A percentile compares a stretch with the other conserved stretches of the same genome.
phyloP scores from a whole-genome alignment of 2,329 filamentous ascomycete species.

The Pezicula neosporulosa region DNA sequence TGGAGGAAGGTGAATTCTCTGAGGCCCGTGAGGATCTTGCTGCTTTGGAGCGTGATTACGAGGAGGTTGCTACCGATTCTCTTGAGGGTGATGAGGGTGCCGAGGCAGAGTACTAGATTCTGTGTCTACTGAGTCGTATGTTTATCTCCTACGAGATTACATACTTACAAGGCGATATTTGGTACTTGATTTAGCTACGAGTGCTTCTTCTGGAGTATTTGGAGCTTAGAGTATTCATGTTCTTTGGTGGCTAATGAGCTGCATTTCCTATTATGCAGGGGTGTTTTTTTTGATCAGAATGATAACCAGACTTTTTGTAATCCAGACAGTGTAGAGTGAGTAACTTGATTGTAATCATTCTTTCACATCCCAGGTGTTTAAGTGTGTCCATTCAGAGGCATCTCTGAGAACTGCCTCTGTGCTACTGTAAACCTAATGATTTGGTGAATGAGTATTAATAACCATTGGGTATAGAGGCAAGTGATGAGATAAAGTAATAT shows the following conservation, averaged over 20 bases:
- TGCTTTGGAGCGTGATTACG: slow-evolving; percentile 96
- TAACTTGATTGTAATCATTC: too few species aligned
- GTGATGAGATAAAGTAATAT: too few species aligned
- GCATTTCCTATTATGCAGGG: slow-evolving; percentile 19
- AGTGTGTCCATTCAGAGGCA: too few species aligned
- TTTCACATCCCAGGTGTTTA: too few species aligned
- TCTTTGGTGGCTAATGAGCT: slow-evolving; percentile 16
- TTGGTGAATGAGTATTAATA: too few species aligned
- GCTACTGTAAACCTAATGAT: too few species aligned
- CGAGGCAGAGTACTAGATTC: slow-evolving; percentile 62
- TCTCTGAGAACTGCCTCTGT: too few species aligned
- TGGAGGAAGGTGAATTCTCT: slow-evolving; percentile 99
- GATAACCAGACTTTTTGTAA: slow-evolving; percentile 27
- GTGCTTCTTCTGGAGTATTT: slow-evolving; percentile 22
- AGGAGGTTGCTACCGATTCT: slow-evolving; percentile 95
- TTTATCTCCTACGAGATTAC: slow-evolving; percentile 24
- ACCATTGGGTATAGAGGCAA: too few species aligned
- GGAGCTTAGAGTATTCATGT: slow-evolving; percentile 20
- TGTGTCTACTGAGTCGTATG: slow-evolving; percentile 15
- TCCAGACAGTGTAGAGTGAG: slow-evolving; percentile 7
- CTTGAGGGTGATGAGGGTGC: slow-evolving; percentile 79
- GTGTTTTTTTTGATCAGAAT: slow-evolving; percentile 24
- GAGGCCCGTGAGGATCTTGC: slow-evolving; percentile 98
- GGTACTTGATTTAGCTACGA: slow-evolving; percentile 22
- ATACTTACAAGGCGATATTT: slow-evolving; percentile 26